A percentile compares a stretch with the other conserved stretches of the same genome.
Conservation (phyloP, 768 basidiomycete genomes). For the Pleurotus cornucopiae region DNA sequence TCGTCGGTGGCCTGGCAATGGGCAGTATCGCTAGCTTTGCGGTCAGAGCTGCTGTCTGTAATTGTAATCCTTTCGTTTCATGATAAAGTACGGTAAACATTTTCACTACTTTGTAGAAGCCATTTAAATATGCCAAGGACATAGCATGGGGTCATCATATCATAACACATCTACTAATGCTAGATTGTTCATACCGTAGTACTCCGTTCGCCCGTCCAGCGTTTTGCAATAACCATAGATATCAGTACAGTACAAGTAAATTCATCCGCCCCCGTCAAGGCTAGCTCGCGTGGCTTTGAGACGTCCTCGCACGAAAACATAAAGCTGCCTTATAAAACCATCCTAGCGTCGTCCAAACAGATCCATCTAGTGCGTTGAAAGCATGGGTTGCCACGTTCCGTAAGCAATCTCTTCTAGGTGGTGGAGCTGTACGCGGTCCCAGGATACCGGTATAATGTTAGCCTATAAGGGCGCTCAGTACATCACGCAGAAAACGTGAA, state of each 20-base stretch:
- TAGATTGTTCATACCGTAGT: neutral
- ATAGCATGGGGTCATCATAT: neutral
- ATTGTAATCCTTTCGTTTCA: constrained; percentile 66
- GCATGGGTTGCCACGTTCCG: constrained; percentile 74
- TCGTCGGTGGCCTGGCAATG: constrained; percentile 68
- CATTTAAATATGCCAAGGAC: no score
- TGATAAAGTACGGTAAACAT: neutral
- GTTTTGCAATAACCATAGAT: neutral
- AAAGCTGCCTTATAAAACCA: neutral
- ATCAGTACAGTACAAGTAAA: neutral
- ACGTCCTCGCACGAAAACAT: neutral
- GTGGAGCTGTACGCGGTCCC: constrained; percentile 66
- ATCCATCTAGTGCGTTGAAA: constrained; percentile 35
- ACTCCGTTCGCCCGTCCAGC: neutral
- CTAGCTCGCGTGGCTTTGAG: no score
- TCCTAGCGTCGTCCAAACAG: neutral
- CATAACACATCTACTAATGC: neutral
- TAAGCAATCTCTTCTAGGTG: constrained; percentile 65
- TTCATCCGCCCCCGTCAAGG: no score
- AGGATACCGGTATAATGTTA: constrained; percentile 64
- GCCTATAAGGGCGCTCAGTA: constrained; percentile 34
- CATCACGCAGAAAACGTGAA: constrained; percentile 5
- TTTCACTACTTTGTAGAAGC: no score
- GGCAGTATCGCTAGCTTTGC: constrained; percentile 83
- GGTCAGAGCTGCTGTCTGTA: constrained; percentile 63